Percentiles rank a stretch among this genome's conserved stretches.
phyloP scores from a whole-genome alignment of 2,329 filamentous ascomycete species.

The Fusarium citri region DNA sequence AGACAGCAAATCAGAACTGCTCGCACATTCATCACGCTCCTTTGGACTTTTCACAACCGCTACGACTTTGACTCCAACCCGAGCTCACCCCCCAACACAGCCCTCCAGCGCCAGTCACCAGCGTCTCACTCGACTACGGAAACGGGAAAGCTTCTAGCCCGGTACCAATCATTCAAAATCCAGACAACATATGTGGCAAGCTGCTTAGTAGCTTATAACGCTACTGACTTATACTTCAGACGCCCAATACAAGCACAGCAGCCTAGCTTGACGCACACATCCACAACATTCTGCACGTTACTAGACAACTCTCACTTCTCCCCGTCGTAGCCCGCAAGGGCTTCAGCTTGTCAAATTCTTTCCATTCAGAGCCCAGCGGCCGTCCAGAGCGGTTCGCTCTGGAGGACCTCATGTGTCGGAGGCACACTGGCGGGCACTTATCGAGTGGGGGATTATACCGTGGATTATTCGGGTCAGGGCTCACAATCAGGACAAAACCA shows the following conservation, averaged over 20 bases:
- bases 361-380: slow-evolving; percentile 72
- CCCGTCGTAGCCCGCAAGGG: slow-evolving; percentile 65
- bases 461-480: slow-evolving; percentile 78
- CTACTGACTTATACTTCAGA: slow-evolving; percentile 45
- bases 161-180: slow-evolving; percentile 42
- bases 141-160: slow-evolving; percentile 45
- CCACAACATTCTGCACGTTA: slow-evolving; percentile 44
- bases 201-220: slow-evolving; percentile 41
- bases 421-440: slow-evolving; percentile 81
- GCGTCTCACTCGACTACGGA: slow-evolving; percentile 45
- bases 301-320: slow-evolving; percentile 43
- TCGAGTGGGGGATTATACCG: slow-evolving; percentile 78
- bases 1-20: slow-evolving; percentile 31
- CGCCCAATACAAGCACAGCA: slow-evolving; percentile 37
- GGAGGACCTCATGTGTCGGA: slow-evolving; percentile 79
- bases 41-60: slow-evolving; percentile 40
- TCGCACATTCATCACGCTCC: slow-evolving; percentile 40
- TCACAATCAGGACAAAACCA: slow-evolving; percentile 73
- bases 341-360: slow-evolving; percentile 66
- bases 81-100: slow-evolving; percentile 40
- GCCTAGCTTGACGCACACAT: slow-evolving; percentile 38
- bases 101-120: slow-evolving; percentile 41
- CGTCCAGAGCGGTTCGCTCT: slow-evolving; percentile 82
- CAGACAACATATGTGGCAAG: slow-evolving; percentile 45
- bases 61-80: slow-evolving; percentile 38